Percentiles rank a stretch among this genome's conserved stretches.
Evolutionary conservation across 192 early-diverging fungal species (phyloP).

Genomic region (Podila verticillata): DNA sequence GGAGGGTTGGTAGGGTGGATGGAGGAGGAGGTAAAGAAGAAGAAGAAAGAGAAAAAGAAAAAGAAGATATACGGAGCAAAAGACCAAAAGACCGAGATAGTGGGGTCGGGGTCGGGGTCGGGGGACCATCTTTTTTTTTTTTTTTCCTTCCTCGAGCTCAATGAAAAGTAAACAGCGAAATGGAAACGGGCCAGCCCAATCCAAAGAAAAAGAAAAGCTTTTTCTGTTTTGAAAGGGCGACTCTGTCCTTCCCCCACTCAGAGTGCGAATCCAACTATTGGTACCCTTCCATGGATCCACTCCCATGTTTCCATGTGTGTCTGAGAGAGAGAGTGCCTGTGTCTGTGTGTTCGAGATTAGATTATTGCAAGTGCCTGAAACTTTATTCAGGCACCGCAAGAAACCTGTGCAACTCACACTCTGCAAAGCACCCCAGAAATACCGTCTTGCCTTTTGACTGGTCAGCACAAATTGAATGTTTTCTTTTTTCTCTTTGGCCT

Average conservation of each 20-base stretch:
- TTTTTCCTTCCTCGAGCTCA: neutral
- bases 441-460: too few species aligned
- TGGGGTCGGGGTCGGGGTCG: neutral
- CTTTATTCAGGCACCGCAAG: too few species aligned
- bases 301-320: too few species aligned
- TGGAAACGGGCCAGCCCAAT: neutral
- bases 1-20: neutral
- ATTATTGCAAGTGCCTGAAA: too few species aligned
- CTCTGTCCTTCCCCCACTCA: too few species aligned
- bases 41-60: slow-evolving; percentile 3
- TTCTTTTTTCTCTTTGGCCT: too few species aligned
- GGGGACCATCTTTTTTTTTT: slow-evolving; percentile 4
- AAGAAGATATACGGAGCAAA: slow-evolving; percentile 1
- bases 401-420: too few species aligned
- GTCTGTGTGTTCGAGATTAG: too few species aligned
- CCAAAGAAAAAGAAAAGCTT: neutral
- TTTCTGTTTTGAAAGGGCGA: neutral
- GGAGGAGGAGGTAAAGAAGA: neutral
- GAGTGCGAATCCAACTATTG: neutral
- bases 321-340: too few species aligned
- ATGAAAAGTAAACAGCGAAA: neutral
- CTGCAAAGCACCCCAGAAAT: too few species aligned
- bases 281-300: too few species aligned
- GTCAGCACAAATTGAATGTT: too few species aligned
- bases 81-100: neutral